Percentiles rank a stretch among this genome's conserved stretches.
Conservation (phyloP, 768 basidiomycete species). For the Boletus insuetus region DNA sequence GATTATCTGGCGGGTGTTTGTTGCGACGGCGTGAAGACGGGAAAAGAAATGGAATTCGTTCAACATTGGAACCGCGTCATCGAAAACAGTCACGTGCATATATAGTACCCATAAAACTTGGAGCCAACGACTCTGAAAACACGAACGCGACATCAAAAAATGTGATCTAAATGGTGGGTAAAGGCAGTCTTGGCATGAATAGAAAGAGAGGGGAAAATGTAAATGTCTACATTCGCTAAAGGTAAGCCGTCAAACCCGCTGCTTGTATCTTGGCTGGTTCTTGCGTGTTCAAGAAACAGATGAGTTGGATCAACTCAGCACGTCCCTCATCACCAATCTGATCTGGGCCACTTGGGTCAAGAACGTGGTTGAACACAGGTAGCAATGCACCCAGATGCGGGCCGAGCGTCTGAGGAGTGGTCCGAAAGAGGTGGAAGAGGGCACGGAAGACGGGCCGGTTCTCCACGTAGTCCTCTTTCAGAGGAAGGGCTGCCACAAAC, state of each 20-base stretch:
- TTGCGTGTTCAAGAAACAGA: slow-evolving; percentile 69
- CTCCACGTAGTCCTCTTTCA: slow-evolving; percentile 87
- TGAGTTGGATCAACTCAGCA: slow-evolving; percentile 69
- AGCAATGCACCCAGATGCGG: slow-evolving; percentile 80
- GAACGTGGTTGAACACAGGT: slow-evolving; percentile 73
- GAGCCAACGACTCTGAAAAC: slow-evolving; percentile 6
- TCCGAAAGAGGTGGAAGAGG: slow-evolving; percentile 83
- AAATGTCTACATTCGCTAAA: slow-evolving; percentile 40
- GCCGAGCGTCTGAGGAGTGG: slow-evolving; percentile 64
- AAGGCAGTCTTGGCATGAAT: background rate
- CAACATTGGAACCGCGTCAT: slow-evolving; percentile 14
- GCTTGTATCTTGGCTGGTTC: slow-evolving; percentile 79
- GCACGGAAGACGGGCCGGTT: slow-evolving; percentile 87
- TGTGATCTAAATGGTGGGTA: slow-evolving; percentile 21
- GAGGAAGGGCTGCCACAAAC: slow-evolving; percentile 77
- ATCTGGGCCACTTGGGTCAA: slow-evolving; percentile 71
- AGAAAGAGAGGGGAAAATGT: background rate
- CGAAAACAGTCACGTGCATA: slow-evolving; percentile 28
- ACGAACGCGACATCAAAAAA: slow-evolving; percentile 12
- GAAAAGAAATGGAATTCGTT: slow-evolving; percentile 14
- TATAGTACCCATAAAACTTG: slow-evolving; percentile 1
- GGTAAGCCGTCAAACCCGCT: slow-evolving; percentile 61
- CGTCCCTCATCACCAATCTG: slow-evolving; percentile 81
- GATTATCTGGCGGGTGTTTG: slow-evolving; percentile 3
- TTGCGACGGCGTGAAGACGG: background rate